Base-by-base conservation (phyloP, 345 rosid species). In the Linum trigynum region DNA sequence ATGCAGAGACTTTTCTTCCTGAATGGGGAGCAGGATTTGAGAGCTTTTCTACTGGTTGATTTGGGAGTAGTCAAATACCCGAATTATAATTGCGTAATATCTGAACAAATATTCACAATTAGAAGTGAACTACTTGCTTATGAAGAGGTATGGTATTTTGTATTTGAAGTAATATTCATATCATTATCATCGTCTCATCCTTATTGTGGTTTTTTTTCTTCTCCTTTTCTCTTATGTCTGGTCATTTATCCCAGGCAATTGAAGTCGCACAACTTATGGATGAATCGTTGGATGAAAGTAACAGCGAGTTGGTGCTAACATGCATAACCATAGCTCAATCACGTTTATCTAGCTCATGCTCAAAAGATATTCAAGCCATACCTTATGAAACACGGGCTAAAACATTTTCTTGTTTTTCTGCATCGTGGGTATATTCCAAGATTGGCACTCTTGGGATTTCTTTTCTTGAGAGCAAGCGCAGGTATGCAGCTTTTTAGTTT, bases 1-100 rank as follows among this genome's bases (percentile, higher is more conserved):
- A 23, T 80, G 83, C 92, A 92, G 98, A 83, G 97, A 67, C 91
- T 88, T 71, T 90, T 92, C 83, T 92, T 92, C 75, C 84, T 92
- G 71, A 90, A 88, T 64, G 97, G 96, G 73, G 94, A 85, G 63
- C 96, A 90, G 77, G 86, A 90, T 80, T 73, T 88, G 45, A 85
- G 95, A 45, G 76, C 89, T 36, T 92, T 92, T 81, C 78, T 92
- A 74, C 76, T 90, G 36, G 86, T 83, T 66, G 95, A 92, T 84
- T 76, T 90, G 65, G 95, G 99, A 63, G 81, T 83, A 41, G 79
- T 90, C 60, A 90, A 85, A 68, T 92, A 84, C 76, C 95, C 98
- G 61, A 65, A 77, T 67, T 92, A 90, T 80, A 72, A 75, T 51
- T 88, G 95, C 82, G 78, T 77, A 63, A 74, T 77, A 48, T 75